These are phyloP conservation scores for Adiantum capillusveneris DNA, from an alignment of 75 land plant genomes.

Conservation along the genomic window DNA sequence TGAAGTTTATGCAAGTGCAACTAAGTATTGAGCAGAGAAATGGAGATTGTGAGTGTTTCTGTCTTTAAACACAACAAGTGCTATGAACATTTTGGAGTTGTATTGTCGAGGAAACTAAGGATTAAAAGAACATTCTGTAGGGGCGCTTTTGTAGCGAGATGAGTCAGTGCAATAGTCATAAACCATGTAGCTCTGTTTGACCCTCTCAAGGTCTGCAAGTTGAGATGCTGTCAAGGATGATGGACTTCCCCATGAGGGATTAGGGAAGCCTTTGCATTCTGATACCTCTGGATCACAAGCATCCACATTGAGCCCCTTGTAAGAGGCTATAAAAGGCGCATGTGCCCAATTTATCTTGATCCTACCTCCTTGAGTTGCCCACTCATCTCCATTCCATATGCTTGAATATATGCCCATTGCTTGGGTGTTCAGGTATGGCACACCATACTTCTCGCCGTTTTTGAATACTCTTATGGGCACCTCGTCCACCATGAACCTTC, in stretches of 20 bases:
- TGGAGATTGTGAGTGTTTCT: too few relatives aligned
- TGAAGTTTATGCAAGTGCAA: too few relatives aligned
- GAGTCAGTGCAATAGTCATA: slow-evolving; percentile 21
- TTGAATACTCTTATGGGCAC: slow-evolving; percentile 22
- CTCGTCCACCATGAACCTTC: slow-evolving; percentile 17
- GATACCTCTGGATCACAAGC: slow-evolving; percentile 9
- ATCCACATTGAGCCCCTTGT: slow-evolving; percentile 8
- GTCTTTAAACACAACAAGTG: too few relatives aligned
- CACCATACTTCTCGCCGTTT: slow-evolving; percentile 13
- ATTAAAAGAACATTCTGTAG: slow-evolving; percentile 13
- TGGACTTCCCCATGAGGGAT: background rate
- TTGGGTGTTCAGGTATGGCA: slow-evolving; percentile 12
- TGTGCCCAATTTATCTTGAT: slow-evolving; percentile 17
- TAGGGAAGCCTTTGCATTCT: background rate
- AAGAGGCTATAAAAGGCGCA: slow-evolving; percentile 19
- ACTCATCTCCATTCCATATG: slow-evolving; percentile 13
- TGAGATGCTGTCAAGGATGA: background rate
- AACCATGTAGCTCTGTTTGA: slow-evolving; percentile 5
- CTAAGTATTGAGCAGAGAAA: too few relatives aligned
- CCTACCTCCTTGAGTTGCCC: slow-evolving; percentile 19
- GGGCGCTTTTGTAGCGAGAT: slow-evolving; percentile 8
- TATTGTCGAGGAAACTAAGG: too few relatives aligned
- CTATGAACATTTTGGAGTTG: too few relatives aligned
- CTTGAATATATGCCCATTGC: slow-evolving; percentile 18
- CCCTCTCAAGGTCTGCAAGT: slow-evolving; percentile 2